Conservation (phyloP, 2,329 filamentous ascomycete species). For the Aspergillus melleus region DNA sequence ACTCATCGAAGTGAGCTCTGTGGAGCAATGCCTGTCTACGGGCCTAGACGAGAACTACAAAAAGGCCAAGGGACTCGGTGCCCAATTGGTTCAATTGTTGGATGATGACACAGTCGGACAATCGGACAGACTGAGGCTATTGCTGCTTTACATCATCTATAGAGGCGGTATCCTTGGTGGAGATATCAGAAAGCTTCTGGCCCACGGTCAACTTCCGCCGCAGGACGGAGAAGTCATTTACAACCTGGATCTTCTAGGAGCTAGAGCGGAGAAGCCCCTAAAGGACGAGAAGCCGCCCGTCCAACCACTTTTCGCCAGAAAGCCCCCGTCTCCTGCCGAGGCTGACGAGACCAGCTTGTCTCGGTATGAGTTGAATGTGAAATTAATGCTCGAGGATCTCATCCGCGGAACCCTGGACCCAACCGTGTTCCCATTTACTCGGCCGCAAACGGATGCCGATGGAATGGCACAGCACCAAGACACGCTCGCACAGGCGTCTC, state of each 20-base stretch:
- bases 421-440: conserved; percentile 68
- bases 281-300: conserved; percentile 72
- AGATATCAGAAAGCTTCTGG: conserved; percentile 80
- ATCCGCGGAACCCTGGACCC: conserved; percentile 68
- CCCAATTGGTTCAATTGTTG: conserved; percentile 80
- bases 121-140: conserved; percentile 77
- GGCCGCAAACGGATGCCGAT: conserved; percentile 60
- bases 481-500: conserved; percentile 63
- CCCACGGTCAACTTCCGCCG: conserved; percentile 75
- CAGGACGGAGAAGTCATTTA: conserved; percentile 70
- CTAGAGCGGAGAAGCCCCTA: conserved; percentile 67
- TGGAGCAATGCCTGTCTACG: conserved; percentile 89
- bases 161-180: conserved; percentile 80
- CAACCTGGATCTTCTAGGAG: conserved; percentile 79
- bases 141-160: conserved; percentile 83
- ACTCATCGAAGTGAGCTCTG: conserved; percentile 78
- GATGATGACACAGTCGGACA: conserved; percentile 75
- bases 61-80: conserved; percentile 85
- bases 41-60: conserved; percentile 89
- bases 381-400: conserved; percentile 77
- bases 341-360: conserved; percentile 83
- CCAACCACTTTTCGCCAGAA: conserved; percentile 70
- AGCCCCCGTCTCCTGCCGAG: conserved; percentile 54
- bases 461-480: conserved; percentile 49
- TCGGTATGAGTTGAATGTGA: conserved; percentile 78